Evolutionary conservation across 306 rosid species (phyloP).

Genomic region (Alnus rubra): DNA sequence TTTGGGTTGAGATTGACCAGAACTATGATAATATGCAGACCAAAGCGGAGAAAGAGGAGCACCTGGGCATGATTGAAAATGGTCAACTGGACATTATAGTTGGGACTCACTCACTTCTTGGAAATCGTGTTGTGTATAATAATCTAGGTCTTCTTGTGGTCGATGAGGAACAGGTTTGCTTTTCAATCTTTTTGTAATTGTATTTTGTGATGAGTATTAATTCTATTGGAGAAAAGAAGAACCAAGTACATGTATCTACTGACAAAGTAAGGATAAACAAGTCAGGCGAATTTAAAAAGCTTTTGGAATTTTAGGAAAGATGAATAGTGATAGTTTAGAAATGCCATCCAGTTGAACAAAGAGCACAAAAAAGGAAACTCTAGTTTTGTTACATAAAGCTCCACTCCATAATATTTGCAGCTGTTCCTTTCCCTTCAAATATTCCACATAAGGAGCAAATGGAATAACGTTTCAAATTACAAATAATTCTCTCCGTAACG

Average conservation of each 20-base stretch:
- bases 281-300: not conserved
- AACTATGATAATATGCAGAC: constrained; percentile 63
- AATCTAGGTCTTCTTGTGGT: constrained; percentile 93
- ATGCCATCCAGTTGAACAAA: not conserved
- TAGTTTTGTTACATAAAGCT: not conserved
- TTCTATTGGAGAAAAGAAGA: not conserved
- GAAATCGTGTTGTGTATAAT: constrained; percentile 82
- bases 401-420: not conserved
- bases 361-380: constrained; percentile 4
- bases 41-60: constrained; percentile 71
- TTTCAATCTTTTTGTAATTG: constrained; percentile 13
- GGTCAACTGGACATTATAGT: constrained; percentile 81
- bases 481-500: constrained; percentile 19
- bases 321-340: not conserved
- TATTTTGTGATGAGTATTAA: not conserved
- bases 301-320: not conserved
- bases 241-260: not conserved
- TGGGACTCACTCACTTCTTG: constrained; percentile 97
- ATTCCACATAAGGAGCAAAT: not conserved
- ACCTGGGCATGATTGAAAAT: constrained; percentile 68
- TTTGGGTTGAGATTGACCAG: constrained; percentile 37
- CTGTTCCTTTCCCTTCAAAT: not conserved
- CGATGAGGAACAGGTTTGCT: constrained; percentile 91
- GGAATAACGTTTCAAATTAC: not conserved
- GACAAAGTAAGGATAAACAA: not conserved